Evolutionary conservation across 2,329 filamentous ascomycete genomes (phyloP), one percentile per base, ranked within the genome.

Genomic region (Penicillium psychrosexuale): DNA sequence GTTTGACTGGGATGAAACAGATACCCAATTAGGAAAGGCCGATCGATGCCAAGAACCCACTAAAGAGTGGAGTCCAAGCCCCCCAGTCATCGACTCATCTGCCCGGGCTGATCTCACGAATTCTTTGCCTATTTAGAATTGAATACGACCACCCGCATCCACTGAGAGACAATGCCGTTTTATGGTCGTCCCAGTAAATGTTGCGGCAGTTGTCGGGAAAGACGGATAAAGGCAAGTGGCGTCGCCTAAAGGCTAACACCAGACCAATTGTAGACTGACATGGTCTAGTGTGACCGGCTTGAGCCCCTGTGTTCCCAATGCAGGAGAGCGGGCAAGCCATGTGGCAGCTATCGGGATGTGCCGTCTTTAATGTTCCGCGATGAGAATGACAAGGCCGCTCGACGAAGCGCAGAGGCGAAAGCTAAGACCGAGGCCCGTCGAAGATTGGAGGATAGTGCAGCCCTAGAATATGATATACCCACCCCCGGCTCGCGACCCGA

Each of bases 261-360:
- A 9, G 17, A 33, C 28, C 7, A 28, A 30, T 31, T 37, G n/a
- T 40, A 33, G 12, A 44, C 47, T 37, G 30, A 45, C 31, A 24
- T 33, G 42, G 47, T 56, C 44, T 47, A 71, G 69, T 72, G 69
- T 58, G 68, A 71, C 44, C 63, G 64, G 30, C 57, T 58, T 15
- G 55, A 60, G 8, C 64, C 66, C 8, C 59, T 61, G 19, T 72
- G 69, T 52, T 66, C 68, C n/a, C 69, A 70, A 54, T 72, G 68
- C 50, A 65, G 53, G 38, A 61, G 69, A 45, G 67, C 61, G 22
- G 65, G 66, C 22, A 63, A 69, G 39, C 36, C 58, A 40, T 71
- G 69, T 39, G 58, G 64, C 36, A 68, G 69, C 43, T 72, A 71
- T 51, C 64, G 63, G 31, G 68, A 72, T 31, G 59, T 66, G n/a